Base-by-base conservation (phyloP, 2,329 filamentous ascomycete species). In the Colletotrichum orbiculare region DNA sequence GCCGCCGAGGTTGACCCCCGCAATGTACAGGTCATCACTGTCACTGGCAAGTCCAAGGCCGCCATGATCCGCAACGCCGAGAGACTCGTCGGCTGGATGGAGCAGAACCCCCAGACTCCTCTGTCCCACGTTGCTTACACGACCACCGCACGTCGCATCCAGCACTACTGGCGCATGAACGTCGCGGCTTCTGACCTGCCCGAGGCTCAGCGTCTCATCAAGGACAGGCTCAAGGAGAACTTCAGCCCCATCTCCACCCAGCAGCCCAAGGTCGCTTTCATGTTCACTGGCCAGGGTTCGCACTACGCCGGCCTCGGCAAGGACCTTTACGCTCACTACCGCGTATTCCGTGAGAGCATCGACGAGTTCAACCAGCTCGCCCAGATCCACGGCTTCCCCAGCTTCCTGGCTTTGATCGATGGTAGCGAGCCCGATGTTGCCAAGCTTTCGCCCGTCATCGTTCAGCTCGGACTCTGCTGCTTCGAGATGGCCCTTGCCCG, bases 91-190 rank as follows among this genome's bases (percentile, higher is more conserved):
- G 72, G 74, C 2, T 88, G 84, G 75, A 82, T 90, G 70, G 82
- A 84, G 34, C 69, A 76, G 45, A 79, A 84, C 45, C 80, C 84
- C 3, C 81, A 85, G 6, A 81, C 82, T 1, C 83, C 85, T 0
- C 73, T 91, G 12, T 79, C 83, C 2, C 80, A 87, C 64, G 76
- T 92, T 2, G 85, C 89, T 0, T 92, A 92, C 75, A 90, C 88
- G 1, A 89, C 87, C 0, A 91, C 89, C 5, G 91, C 90, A 12
- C 84, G 89, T 25, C 83, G 85, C 48, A 83, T 87, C 10, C 88
- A 90, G 67, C 52, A 76, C 77, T 53, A 66, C 55, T 69, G 66
- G 65, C 70, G 56, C 61, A 79, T 87, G 73, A 82, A 80, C 46
- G 79, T 85, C 47, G 74, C 79, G 4, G 83, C 78, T 0, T 73